These are phyloP conservation scores for Ophiosphaerella korrae DNA, from an alignment of 2,329 filamentous ascomycete species.

Conservation along the genomic window DNA sequence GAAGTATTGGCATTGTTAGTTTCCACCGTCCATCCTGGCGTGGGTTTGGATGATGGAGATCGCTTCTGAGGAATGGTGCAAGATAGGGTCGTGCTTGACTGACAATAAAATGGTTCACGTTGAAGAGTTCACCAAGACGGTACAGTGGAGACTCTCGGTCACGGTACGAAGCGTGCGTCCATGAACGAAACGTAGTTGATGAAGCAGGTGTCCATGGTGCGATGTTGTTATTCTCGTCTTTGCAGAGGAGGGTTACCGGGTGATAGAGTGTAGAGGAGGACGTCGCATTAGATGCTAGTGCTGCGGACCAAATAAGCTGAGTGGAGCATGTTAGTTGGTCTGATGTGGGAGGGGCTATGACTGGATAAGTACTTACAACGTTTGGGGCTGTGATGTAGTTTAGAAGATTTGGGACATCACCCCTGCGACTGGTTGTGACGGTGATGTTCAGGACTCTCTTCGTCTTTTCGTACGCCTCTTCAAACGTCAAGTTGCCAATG, in stretches of 20 bases:
- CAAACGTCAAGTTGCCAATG: slow-evolving; percentile 87
- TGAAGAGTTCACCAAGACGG: slow-evolving; percentile 81
- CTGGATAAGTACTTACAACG: slow-evolving; percentile 65
- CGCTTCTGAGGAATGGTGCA: slow-evolving; percentile 80
- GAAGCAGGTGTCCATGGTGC: slow-evolving; percentile 71
- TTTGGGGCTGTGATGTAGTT: slow-evolving; percentile 95
- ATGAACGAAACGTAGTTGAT: slow-evolving; percentile 69
- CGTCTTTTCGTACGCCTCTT: slow-evolving; percentile 85
- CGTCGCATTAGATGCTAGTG: slow-evolving; percentile 75
- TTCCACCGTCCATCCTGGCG: slow-evolving; percentile 63
- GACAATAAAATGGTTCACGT: slow-evolving; percentile 94
- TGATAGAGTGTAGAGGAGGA: slow-evolving; percentile 70
- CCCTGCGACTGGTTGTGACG: slow-evolving; percentile 74
- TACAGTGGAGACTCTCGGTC: slow-evolving; percentile 71
- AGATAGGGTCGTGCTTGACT: slow-evolving; percentile 90
- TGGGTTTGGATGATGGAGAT: slow-evolving; percentile 74
- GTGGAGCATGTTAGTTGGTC: slow-evolving; percentile 12
- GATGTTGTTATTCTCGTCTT: slow-evolving; percentile 73
- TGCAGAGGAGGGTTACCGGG: slow-evolving; percentile 73
- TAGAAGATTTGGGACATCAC: slow-evolving; percentile 79
- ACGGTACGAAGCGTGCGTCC: slow-evolving; percentile 66
- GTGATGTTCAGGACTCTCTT: slow-evolving; percentile 92
- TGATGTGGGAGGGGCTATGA: neutral
- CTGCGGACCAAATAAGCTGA: slow-evolving; percentile 79
- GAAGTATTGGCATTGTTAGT: slow-evolving; percentile 61